These are phyloP conservation scores for Candida peoriensis DNA, from an alignment of 805 yeast genomes.

Conservation along the genomic window DNA sequence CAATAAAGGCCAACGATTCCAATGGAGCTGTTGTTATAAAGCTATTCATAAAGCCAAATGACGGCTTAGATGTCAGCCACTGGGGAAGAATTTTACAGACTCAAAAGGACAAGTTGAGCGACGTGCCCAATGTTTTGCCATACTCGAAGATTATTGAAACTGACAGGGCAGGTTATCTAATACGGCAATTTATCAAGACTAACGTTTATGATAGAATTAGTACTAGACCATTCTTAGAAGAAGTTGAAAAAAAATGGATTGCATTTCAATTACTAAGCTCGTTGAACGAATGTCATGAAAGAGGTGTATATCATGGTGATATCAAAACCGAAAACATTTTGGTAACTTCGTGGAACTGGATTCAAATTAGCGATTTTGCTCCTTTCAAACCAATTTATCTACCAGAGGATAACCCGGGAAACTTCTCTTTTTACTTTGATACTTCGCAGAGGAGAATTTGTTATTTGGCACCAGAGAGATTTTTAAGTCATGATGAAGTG, in stretches of 20 bases:
- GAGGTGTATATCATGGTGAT: constrained; percentile 78
- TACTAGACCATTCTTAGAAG: constrained; percentile 80
- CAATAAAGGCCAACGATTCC: constrained; percentile 72
- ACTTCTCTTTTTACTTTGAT: constrained; percentile 87
- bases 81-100: constrained; percentile 24
- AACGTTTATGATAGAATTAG: constrained; percentile 86
- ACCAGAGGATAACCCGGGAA: constrained; percentile 92
- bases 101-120: constrained; percentile 36
- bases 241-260: constrained; percentile 78
- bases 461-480: constrained; percentile 93
- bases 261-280: constrained; percentile 73
- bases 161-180: constrained; percentile 84
- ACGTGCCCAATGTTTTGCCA: constrained; percentile 60
- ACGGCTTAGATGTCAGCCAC: constrained; percentile 21
- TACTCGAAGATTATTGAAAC: constrained; percentile 77
- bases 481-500: constrained; percentile 30
- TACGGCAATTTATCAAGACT: constrained; percentile 74
- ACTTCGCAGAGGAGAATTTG: constrained; percentile 83
- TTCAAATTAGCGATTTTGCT: constrained; percentile 77
- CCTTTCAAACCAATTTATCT: constrained; percentile 75
- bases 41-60: constrained; percentile 70
- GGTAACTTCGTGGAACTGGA: constrained; percentile 88
- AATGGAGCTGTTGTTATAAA: constrained; percentile 75
- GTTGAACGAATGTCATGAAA: constrained; percentile 56
- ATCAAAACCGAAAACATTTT: constrained; percentile 85